Evolutionary conservation across 2,329 filamentous ascomycete species (phyloP).

Genomic region (Trichoderma endophyticum): DNA sequence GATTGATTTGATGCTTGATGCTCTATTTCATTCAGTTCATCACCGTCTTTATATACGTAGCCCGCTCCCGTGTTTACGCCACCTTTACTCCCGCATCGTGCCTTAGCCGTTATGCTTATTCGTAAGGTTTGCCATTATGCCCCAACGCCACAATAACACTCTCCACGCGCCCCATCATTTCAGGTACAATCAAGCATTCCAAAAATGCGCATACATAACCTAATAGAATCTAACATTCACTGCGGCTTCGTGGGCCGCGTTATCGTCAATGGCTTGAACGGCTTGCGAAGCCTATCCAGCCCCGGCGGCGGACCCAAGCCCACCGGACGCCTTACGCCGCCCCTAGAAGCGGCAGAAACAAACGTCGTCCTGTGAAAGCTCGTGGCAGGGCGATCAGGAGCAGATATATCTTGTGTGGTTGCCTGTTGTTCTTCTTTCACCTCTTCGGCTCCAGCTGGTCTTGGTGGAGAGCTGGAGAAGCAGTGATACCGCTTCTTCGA

Average conservation of each 20-base stretch:
- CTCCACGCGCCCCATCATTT: neutral
- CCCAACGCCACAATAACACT: neutral
- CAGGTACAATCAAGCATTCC: neutral
- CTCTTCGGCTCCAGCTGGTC: conserved; percentile 26
- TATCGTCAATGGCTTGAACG: conserved; percentile 57
- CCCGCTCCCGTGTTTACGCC: neutral
- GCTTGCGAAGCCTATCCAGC: conserved; percentile 50
- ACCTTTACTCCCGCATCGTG: neutral
- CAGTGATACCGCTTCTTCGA: conserved; percentile 49
- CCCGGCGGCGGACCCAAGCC: conserved; percentile 46
- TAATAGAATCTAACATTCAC: neutral
- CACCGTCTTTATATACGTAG: neutral
- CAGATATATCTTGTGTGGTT: conserved; percentile 26
- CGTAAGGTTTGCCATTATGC: conserved; percentile 19
- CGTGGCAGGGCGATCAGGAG: conserved; percentile 35
- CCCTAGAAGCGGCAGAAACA: conserved; percentile 33
- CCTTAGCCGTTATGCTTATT: conserved; percentile 26
- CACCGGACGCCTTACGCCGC: conserved; percentile 43
- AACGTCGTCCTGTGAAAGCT: conserved; percentile 54
- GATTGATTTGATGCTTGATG: neutral
- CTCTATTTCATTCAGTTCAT: conserved; percentile 2
- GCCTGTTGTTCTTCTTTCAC: conserved; percentile 25
- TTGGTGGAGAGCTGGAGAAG: conserved; percentile 57
- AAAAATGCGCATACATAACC: neutral
- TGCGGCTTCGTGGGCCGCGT: conserved; percentile 37